phyloP scores from a whole-genome alignment of 139 green algal genomes.

The Pseudopediastrum boryanum region DNA sequence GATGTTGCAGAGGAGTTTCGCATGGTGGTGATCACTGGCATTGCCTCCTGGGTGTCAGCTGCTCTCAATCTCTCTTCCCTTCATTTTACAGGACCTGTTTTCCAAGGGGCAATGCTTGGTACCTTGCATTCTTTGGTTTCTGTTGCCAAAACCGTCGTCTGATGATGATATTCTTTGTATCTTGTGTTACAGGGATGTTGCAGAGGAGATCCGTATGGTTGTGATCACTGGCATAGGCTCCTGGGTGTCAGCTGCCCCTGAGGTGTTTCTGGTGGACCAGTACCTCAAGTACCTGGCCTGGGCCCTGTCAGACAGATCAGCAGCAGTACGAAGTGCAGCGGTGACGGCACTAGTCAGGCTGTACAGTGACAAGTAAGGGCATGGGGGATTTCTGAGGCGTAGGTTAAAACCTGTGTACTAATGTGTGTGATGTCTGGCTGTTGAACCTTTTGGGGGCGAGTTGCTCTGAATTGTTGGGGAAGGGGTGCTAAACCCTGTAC shows the following conservation, averaged over 20 bases:
- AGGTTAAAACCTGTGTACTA: no score
- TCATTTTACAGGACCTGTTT: not conserved
- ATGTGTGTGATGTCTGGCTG: no score
- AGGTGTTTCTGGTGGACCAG: constrained; percentile 79
- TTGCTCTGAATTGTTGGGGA: no score
- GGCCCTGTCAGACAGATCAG: constrained; percentile 85
- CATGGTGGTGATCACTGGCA: constrained; percentile 68
- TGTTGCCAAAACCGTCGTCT: not conserved
- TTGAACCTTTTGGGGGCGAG: no score
- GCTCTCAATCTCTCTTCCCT: constrained; percentile 70
- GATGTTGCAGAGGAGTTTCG: constrained; percentile 81
- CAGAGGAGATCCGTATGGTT: constrained; percentile 67
- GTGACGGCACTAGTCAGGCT: constrained; percentile 62
- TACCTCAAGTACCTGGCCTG: constrained; percentile 99
- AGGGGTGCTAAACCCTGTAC: not conserved
- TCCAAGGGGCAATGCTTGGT: not conserved
- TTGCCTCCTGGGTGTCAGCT: constrained; percentile 84
- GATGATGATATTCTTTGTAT: not conserved
- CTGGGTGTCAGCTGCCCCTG: constrained; percentile 80
- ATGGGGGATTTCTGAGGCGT: no score
- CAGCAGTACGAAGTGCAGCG: constrained; percentile 63
- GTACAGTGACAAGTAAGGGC: constrained; percentile 52
- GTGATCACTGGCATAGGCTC: constrained; percentile 82
- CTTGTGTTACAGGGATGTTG: constrained; percentile 62
- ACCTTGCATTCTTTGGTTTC: not conserved